phyloP scores from a whole-genome alignment of 257 asterid species.

The Przewalskia tangutica region DNA sequence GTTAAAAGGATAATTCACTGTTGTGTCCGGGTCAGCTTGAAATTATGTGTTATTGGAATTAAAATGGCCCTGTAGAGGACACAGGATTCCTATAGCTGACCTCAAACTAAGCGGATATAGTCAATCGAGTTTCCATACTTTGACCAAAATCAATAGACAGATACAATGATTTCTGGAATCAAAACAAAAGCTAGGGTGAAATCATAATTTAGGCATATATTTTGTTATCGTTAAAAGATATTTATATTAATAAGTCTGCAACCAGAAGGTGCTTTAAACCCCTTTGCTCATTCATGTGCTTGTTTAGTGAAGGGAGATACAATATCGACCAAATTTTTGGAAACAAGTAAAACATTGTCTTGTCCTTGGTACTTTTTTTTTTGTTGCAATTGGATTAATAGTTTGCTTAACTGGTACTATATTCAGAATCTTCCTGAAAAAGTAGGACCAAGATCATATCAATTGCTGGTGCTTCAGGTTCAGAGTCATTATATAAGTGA shows the following conservation, averaged over 20 bases:
- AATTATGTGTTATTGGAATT: background rate
- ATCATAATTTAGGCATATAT: too few species aligned
- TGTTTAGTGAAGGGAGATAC: background rate
- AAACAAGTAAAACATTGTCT: background rate
- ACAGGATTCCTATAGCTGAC: background rate
- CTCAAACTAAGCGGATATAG: background rate
- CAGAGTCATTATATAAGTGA: background rate
- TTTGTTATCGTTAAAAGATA: too few species aligned
- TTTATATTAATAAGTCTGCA: too few species aligned
- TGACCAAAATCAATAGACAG: too few species aligned
- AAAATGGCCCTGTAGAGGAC: background rate
- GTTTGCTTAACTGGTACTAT: background rate
- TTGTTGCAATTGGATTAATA: background rate
- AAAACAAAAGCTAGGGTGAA: too few species aligned
- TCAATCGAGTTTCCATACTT: too few species aligned
- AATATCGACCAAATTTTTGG: background rate
- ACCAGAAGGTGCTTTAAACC: too few species aligned
- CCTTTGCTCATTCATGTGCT: background rate
- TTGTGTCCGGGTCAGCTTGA: too few species aligned
- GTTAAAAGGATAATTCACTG: background rate
- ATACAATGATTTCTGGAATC: too few species aligned
- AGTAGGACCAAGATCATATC: background rate
- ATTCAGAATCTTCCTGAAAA: background rate
- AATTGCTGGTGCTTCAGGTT: background rate
- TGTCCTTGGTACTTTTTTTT: background rate